Percentiles rank a stretch among this genome's conserved stretches.
These are phyloP conservation scores for Forsythia suspensa DNA, from an alignment of 257 asterid genomes.

Conservation along the genomic window DNA sequence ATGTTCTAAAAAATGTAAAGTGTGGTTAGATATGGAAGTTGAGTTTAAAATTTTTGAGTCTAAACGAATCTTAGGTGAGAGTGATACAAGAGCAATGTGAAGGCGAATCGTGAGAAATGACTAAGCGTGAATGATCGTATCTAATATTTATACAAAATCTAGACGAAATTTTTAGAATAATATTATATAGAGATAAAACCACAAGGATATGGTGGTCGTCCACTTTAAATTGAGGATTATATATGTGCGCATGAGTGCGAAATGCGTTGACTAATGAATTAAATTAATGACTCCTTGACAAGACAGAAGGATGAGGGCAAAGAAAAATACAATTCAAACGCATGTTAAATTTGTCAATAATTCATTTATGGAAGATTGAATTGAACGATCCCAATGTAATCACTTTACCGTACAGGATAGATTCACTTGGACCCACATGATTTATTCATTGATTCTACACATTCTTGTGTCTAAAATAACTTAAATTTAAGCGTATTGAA, in stretches of 20 bases:
- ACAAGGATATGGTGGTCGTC: background rate
- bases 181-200: no score
- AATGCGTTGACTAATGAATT: background rate
- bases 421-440: conserved; percentile 1
- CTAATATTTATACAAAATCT: no score
- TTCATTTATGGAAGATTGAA: background rate
- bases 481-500: conserved; percentile 24
- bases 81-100: no score
- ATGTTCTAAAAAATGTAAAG: no score
- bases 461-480: no score
- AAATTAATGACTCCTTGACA: background rate
- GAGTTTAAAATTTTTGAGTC: no score
- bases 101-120: no score
- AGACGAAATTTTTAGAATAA: no score
- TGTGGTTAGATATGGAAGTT: no score
- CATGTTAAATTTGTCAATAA: background rate
- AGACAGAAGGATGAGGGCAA: background rate
- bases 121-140: no score
- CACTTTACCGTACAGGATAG: background rate
- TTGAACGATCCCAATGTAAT: background rate
- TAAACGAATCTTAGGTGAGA: no score
- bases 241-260: background rate
- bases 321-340: background rate
- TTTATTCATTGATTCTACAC: background rate
- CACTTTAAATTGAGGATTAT: background rate